Percentiles rank a stretch among this genome's conserved stretches.
Evolutionary conservation across 2,329 filamentous ascomycete species (phyloP).

Genomic region (Metarhizium rileyi): DNA sequence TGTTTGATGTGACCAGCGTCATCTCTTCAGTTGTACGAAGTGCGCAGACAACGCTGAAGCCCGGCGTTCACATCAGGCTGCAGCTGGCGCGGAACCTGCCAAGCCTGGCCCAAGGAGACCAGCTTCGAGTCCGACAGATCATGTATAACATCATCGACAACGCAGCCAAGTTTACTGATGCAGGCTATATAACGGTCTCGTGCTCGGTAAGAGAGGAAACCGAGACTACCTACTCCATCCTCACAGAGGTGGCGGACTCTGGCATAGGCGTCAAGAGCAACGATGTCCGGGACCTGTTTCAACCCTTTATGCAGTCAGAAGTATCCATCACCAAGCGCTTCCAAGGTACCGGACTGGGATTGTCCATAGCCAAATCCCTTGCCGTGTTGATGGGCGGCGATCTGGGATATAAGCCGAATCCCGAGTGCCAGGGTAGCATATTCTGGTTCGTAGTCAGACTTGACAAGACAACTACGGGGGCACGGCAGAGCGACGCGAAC

Average conservation of each 20-base stretch:
- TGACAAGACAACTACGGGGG: constrained; percentile 14
- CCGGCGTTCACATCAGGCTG: constrained; percentile 35
- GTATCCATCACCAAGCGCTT: constrained; percentile 35
- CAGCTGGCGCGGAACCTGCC: constrained; percentile 37
- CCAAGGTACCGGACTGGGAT: constrained; percentile 45
- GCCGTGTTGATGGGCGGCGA: constrained; percentile 46
- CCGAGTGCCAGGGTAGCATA: constrained; percentile 34
- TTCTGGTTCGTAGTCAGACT: constrained; percentile 42
- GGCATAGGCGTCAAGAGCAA: constrained; percentile 42
- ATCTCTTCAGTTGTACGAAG: constrained; percentile 40
- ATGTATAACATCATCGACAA: constrained; percentile 53
- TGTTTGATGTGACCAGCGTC: constrained; percentile 36
- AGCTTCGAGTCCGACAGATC: constrained; percentile 50
- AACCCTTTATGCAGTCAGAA: constrained; percentile 44
- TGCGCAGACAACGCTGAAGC: constrained; percentile 34
- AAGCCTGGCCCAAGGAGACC: constrained; percentile 42
- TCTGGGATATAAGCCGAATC: constrained; percentile 31
- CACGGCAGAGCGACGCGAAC: constrained; percentile 16
- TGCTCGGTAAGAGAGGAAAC: constrained; percentile 31
- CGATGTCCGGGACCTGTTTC: constrained; percentile 38
- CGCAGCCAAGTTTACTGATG: constrained; percentile 52
- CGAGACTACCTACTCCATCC: constrained; percentile 32
- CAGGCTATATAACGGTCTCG: constrained; percentile 38
- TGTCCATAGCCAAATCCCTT: constrained; percentile 48
- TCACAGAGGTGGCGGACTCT: constrained; percentile 42